These are phyloP conservation scores for Cyberlindnera mrakii DNA, from an alignment of 805 yeast genomes.

Conservation along the genomic window DNA sequence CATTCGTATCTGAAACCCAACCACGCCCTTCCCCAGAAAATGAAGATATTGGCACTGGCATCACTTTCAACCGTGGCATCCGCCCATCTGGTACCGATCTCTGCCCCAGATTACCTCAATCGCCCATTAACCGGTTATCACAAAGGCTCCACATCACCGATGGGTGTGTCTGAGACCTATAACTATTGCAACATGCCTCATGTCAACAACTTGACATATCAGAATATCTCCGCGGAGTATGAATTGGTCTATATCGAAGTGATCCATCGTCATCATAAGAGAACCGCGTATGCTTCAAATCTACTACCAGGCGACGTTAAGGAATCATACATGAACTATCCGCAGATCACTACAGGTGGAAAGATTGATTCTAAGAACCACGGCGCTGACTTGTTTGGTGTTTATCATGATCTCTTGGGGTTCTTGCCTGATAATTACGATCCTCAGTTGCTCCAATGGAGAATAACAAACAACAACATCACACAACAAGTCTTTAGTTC, in stretches of 20 bases:
- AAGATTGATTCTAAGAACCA: constrained; percentile 33
- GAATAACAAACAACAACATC: constrained; percentile 34
- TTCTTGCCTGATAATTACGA: constrained; percentile 31
- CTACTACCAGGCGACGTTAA: constrained; percentile 28
- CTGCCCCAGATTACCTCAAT: constrained; percentile 13
- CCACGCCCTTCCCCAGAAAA: neutral
- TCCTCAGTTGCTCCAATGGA: constrained; percentile 23
- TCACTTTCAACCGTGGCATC: neutral
- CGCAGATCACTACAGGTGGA: constrained; percentile 36
- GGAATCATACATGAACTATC: constrained; percentile 26
- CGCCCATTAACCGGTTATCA: constrained; percentile 19
- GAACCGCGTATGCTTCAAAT: constrained; percentile 35
- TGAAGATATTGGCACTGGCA: constrained; percentile 4
- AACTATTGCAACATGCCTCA: constrained; percentile 43
- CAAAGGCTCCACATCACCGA: constrained; percentile 16
- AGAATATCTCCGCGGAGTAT: constrained; percentile 24
- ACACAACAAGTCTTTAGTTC: constrained; percentile 36
- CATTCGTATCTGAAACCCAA: too few species aligned
- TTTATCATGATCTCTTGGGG: constrained; percentile 30
- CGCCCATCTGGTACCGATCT: constrained; percentile 10
- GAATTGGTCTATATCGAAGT: constrained; percentile 32
- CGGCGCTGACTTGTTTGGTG: constrained; percentile 32
- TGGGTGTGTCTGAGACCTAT: constrained; percentile 28
- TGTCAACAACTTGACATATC: constrained; percentile 25
- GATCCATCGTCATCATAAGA: constrained; percentile 38